Evolutionary conservation across 208 protist genomes (phyloP), one percentile per base, ranked within the genome.

Genomic region (Paratrypanosoma confusum): DNA sequence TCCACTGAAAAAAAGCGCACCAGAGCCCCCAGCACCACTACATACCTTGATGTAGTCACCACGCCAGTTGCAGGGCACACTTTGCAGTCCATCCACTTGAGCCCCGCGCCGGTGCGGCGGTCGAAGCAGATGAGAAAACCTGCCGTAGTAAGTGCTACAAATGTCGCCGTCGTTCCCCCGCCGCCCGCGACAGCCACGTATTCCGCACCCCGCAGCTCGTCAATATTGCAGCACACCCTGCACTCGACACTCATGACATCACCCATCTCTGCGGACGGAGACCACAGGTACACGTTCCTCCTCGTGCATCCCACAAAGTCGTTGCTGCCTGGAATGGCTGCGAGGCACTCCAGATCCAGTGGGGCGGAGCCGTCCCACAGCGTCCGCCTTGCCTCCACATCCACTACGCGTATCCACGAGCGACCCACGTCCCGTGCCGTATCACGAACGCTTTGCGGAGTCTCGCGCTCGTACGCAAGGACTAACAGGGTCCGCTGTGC

Each of bases 51-150:
- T 7, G 45, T 48, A 1, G 65, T 17, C 11, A 52, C 57, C 6
- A 74, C 57, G 1, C 55, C 44, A 1, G 56, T 57, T 1, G 70
- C 74, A 16, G 58, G 41, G 7, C 59, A 70, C 22, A 88, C 67
- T 61, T 86, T 87, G 57, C 78, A 81, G 51, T 91, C 76, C 82
- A 91, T 91, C 79, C 82, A 91, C n/a, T 71, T 71, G 27, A 78
- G 29, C 14, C 83, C 62, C 0, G 69, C 53, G 3, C 82, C 78
- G 16, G 53, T 81, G 7, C 46, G 31, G n/a, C 37, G 25, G 53
- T 82, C 65, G 39, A 86, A 71, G 8, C 66, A 61, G 7, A 91
- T 73, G 10, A 91, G 44, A 49, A 67, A 75, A 26, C 82, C 82
- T 3, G 14, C 47, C 10, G 44, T 50, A 0, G 82, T 84, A 8